phyloP scores from a whole-genome alignment of 78 protist genomes.

The Dictyostelium citrinum region DNA sequence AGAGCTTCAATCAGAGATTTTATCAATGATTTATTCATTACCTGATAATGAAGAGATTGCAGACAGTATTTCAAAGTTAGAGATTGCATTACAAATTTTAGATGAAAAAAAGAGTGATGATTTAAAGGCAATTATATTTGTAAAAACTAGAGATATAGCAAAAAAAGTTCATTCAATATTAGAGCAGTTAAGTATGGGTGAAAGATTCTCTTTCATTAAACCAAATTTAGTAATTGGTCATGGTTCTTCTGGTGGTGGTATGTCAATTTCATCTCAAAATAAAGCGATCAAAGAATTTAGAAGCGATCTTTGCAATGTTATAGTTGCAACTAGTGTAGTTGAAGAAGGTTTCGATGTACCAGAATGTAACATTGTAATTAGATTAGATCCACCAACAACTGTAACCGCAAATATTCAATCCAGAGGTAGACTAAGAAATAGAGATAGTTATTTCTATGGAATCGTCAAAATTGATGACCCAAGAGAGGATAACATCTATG shows the following conservation, averaged over 20 bases:
- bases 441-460: slow-evolving; percentile 1
- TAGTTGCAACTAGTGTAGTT: slow-evolving; percentile 22
- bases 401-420: slow-evolving; percentile 40
- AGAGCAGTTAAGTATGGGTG: not conserved
- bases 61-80: not conserved
- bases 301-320: not conserved
- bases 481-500: not conserved
- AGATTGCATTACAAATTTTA: slow-evolving; percentile 1
- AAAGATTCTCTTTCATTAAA: not conserved
- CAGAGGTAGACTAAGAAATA: slow-evolving; percentile 17
- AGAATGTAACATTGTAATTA: slow-evolving; percentile 31
- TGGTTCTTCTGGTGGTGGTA: not conserved
- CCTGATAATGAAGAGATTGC: not conserved
- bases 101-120: not conserved
- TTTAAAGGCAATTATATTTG: slow-evolving; percentile 17
- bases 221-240: slow-evolving; percentile 6
- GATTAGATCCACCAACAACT: slow-evolving; percentile 53
- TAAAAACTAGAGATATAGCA: not conserved
- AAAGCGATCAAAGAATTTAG: not conserved
- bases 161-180: not conserved
- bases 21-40: not conserved
- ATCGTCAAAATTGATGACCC: slow-evolving; percentile 5
- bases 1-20: not conserved
- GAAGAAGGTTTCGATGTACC: slow-evolving; percentile 68
- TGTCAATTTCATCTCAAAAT: slow-evolving; percentile 4